Evolutionary conservation across 2,329 filamentous ascomycete genomes (phyloP), one percentile per base, ranked within the genome.

Genomic region (Apiospora sp.): DNA sequence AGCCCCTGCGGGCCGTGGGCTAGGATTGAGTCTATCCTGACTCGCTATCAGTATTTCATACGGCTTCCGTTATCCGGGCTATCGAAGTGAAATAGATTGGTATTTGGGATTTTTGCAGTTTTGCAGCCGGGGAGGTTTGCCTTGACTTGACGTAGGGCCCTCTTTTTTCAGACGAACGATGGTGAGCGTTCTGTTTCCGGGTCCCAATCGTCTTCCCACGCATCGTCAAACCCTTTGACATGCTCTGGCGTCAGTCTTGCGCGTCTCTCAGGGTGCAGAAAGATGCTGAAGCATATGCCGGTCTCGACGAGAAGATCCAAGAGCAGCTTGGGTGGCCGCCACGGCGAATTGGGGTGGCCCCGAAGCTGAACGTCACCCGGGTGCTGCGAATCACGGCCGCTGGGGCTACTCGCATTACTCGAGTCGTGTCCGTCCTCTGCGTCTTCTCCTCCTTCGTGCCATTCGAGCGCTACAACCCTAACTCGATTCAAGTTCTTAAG

Each of bases 211-310:
- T 68, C 41, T 19, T 68, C 67, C 67, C 67, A 68, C 19, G 7
- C 13, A 48, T 68, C 44, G 30, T 16, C 43, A 12, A 68, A 68
- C 30, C 67, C 67, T 19, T 48, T 44, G 27, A 44, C 67, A 19
- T 68, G 14, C 24, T 68, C 67, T 48, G 67, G 67, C 67, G 44
- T 48, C 41, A 68, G 44, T 68, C 44, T 44, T 46, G 44, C 41
- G 41, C 67, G 41, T 48, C 67, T 46, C 41, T 44, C 3, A 24
- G 67, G 41, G 14, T 68, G 67, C 14, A 68, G 67, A 10, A 46
- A 68, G 41, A 68, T 46, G n/a, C 67, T 68, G 44, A 68, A 68
- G 43, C 67, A 46, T n/a, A 48, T 30, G 24, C 67, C 67, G 19
- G 67, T 19, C 19, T 48, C 27, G 14, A 48, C 19, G 14, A 68